These are phyloP conservation scores for Nemania abortiva DNA, from an alignment of 2,329 filamentous ascomycete genomes.

Conservation along the genomic window DNA sequence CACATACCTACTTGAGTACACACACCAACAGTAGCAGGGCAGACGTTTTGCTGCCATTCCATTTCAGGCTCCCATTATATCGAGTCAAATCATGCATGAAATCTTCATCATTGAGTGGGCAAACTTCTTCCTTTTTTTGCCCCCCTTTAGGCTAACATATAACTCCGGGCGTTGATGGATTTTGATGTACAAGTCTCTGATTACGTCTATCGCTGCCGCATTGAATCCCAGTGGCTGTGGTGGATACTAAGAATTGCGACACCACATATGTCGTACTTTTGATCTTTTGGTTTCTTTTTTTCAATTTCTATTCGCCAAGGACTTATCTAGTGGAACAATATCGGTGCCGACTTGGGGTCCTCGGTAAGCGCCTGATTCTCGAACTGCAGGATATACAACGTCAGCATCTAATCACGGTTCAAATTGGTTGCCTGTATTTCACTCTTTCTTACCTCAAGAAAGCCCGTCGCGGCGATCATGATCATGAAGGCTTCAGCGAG, in stretches of 20 bases:
- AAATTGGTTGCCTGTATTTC: not conserved
- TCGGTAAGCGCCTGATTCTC: slow-evolving; percentile 46
- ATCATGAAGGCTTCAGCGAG: slow-evolving; percentile 88
- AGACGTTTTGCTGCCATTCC: not conserved
- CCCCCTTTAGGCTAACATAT: not conserved
- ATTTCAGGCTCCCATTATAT: not conserved
- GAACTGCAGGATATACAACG: slow-evolving; percentile 42
- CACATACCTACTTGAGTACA: too few species aligned
- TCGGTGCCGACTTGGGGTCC: slow-evolving; percentile 38
- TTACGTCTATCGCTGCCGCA: slow-evolving; percentile 16
- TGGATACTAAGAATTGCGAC: slow-evolving; percentile 1
- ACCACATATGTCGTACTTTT: not conserved
- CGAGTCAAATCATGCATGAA: not conserved
- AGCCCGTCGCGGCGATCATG: slow-evolving; percentile 83
- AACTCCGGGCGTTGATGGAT: slow-evolving; percentile 10
- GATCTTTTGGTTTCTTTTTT: not conserved
- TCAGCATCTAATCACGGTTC: slow-evolving; percentile 34
- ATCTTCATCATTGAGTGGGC: slow-evolving; percentile 7
- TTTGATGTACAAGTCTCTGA: slow-evolving; percentile 20
- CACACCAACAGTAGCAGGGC: too few species aligned
- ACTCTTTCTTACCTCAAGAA: slow-evolving; percentile 76
- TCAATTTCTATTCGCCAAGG: slow-evolving; percentile 1
- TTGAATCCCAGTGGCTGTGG: slow-evolving; percentile 1
- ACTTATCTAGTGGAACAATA: slow-evolving; percentile 46
- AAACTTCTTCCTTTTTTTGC: slow-evolving; percentile 21